Base-by-base conservation (phyloP, 2,329 filamentous ascomycete species). In the Magnaporthiopsis rhizophila region DNA sequence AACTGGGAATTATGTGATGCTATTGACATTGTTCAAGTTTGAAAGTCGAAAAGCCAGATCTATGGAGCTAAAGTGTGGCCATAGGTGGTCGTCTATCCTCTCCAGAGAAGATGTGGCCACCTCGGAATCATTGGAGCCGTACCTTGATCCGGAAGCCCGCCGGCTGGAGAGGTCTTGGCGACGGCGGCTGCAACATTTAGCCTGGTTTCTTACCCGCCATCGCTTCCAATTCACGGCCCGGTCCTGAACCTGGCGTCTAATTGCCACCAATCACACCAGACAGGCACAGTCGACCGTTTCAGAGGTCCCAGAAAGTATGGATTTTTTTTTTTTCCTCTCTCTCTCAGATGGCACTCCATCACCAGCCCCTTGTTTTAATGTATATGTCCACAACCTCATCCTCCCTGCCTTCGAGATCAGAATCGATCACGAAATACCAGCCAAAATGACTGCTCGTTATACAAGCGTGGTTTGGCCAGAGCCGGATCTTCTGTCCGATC, bases 401-500 rank as follows among this genome's bases (percentile, higher is more conserved):
- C 68, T 85, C 81, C 28, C 79, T 77, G 0, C 80, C 81, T 63
- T 78, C 75, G 21, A 74, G 75, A 62, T 82, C 78, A 34, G 84
- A 86, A 74, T 94, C 90, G 2, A 93, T 85, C 45, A 94, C 78
- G 26, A 92, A 77, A 75, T 92, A 95, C 81, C 86, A 91, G 1
- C 83, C 86, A 75, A 88, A 90, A 34, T 85, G 84, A 0, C 86
- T 87, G 0, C 89, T 87, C 1, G 90, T 84, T 69, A 94, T 88
- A 72, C 91, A 95, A 50, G 90, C 86, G 76, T 95, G 91, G 69
- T 94, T 94, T 0, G 90, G 90, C 86, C 88, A 93, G 9, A 94
- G 77, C 65, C 86, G 80, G 32, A 93, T 75, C 70, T 86, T 85
- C 71, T 91, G 83, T 0, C 90, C 90, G 38, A 91, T 78, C 2